Conservation (phyloP, 176 grass and related monocot species). For the Lolium rigidum region DNA sequence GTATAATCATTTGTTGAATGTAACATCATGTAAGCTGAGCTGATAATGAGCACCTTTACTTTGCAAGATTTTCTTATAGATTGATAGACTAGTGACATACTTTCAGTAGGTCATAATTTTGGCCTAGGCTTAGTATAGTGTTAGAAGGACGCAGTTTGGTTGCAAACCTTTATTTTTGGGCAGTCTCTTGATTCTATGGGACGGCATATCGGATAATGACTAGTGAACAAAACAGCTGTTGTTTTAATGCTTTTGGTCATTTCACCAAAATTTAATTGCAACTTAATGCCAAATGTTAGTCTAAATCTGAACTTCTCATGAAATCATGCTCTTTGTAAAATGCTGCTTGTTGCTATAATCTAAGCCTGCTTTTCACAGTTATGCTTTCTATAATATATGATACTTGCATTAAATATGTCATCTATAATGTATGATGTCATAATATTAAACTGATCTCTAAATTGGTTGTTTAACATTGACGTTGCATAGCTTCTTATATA, state of each 20-base stretch:
- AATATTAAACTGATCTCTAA: neutral
- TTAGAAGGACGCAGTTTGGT: neutral
- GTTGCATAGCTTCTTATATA: neutral
- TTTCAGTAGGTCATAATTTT: neutral
- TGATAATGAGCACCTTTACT: neutral
- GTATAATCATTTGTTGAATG: neutral
- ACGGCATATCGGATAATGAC: neutral
- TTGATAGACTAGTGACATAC: neutral
- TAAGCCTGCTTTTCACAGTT: neutral
- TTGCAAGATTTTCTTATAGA: neutral
- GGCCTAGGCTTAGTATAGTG: neutral
- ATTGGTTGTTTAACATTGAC: constrained; percentile 10
- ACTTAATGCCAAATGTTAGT: neutral
- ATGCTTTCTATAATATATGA: constrained; percentile 14
- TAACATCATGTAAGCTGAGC: neutral
- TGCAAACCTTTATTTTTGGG: constrained; percentile 23
- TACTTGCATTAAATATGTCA: constrained; percentile 9
- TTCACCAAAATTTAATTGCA: neutral
- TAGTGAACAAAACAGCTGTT: neutral
- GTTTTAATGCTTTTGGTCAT: neutral
- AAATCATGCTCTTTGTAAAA: neutral
- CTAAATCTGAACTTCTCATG: neutral
- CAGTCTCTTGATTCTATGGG: constrained; percentile 22
- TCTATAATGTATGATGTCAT: constrained; percentile 1
- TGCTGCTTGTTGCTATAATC: neutral